Base-by-base conservation (phyloP, 331 rosid genomes). In the Malus hybrid region DNA sequence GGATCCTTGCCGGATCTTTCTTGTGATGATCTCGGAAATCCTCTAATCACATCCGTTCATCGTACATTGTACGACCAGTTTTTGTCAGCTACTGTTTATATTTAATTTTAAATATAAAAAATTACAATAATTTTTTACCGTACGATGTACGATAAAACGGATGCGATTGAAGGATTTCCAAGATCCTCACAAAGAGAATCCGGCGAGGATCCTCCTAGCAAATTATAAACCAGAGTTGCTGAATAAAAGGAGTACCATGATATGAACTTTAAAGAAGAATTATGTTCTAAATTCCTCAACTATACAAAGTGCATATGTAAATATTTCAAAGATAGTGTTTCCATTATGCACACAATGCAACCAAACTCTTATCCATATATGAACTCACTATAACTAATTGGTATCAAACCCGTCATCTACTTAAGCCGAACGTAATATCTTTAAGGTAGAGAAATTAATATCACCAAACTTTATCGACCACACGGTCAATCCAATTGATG, bases 51-150 rank as follows among this genome's bases (percentile, higher is more conserved):
- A 36, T 36, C 3, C 1, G 44, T 36, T 36, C 44, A 36, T 36
- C 1, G 0, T 36, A 36, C 3, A 36, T 8, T 2, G 3, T 8
- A 3, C 11, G 3, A 1, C 0, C 0, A 36, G 1, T 36, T 36
- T 36, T 36, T 36, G 44, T 36, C 11, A 36, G 11, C 0, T 36
- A 36, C 11, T 36, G 11, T 36, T 8, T 36, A 36, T 36, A 36
- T 36, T 36, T 0, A 36, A 36, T 36, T 36, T 36, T 36, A 36
- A 36, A 36, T 36, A 8, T 0, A 36, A 8, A 36, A 36, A 36
- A 0, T 36, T 36, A 36, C 10, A 36, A 36, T 36, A 36, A 36
- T 36, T 36, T 36, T 0, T 36, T 0, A 36, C 0, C 0, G 1
- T 1, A 36, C 44, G 44, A 36, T 36, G 0, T 36, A 36, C 11